A percentile compares a stretch with the other conserved stretches of the same genome.
These are phyloP conservation scores for Nicotiana rustica DNA, from an alignment of 305 asterid genomes.

Conservation along the genomic window DNA sequence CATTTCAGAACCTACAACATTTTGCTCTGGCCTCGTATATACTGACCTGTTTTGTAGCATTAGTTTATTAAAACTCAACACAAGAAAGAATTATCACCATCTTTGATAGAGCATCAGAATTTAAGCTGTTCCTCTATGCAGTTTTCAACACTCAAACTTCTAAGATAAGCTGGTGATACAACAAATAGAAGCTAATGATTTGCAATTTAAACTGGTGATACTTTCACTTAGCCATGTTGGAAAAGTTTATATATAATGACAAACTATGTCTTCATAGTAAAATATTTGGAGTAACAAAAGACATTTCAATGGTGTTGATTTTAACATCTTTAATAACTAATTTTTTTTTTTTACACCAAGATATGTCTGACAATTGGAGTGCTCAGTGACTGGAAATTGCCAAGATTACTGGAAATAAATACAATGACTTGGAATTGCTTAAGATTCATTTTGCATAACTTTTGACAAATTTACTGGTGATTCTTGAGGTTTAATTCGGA, in stretches of 20 bases:
- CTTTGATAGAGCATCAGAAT: background rate
- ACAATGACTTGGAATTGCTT: background rate
- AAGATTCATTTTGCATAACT: background rate
- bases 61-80: conserved; percentile 17
- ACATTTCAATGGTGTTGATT: background rate
- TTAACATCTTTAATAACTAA: background rate
- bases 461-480: background rate
- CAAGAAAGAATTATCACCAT: background rate
- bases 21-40: conserved; percentile 42
- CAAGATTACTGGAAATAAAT: background rate
- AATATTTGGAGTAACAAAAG: background rate
- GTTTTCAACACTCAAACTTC: background rate
- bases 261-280: background rate
- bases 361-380: background rate
- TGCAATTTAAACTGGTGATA: background rate
- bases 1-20: conserved; percentile 39
- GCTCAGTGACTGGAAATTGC: background rate
- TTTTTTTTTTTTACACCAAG: background rate
- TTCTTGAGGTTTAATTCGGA: background rate
- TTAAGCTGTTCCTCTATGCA: background rate
- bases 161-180: background rate
- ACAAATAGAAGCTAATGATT: background rate
- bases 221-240: background rate
- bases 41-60: conserved; percentile 44
- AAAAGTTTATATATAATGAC: background rate